Conservation (phyloP, 805 yeast species). For the Candida ascalaphidarum region DNA sequence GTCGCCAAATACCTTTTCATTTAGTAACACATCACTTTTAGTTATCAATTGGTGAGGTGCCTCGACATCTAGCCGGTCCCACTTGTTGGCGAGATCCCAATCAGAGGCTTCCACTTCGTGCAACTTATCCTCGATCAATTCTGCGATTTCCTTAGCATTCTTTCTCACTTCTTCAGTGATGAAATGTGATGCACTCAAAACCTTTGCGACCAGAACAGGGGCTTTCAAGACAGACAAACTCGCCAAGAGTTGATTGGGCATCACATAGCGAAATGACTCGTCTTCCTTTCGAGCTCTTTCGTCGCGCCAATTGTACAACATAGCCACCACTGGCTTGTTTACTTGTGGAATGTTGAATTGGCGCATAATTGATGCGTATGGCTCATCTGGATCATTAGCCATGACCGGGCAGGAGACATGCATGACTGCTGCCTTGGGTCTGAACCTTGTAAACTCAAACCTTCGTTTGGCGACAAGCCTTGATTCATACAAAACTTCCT, state of each 20-base stretch:
- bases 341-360: constrained; percentile 57
- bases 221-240: constrained; percentile 42
- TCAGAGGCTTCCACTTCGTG: constrained; percentile 26
- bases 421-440: constrained; percentile 25
- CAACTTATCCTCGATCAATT: constrained; percentile 40
- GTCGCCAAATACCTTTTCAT: no score
- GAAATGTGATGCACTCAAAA: constrained; percentile 38
- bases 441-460: constrained; percentile 71
- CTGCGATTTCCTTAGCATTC: constrained; percentile 49
- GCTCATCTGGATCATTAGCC: constrained; percentile 43
- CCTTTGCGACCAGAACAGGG: constrained; percentile 53
- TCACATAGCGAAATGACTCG: constrained; percentile 74
- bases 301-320: constrained; percentile 80
- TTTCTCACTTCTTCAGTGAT: constrained; percentile 50
- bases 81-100: constrained; percentile 24
- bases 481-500: constrained; percentile 64
- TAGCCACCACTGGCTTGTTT: constrained; percentile 48
- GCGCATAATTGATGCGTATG: constrained; percentile 55
- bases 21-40: no score
- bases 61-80: no score
- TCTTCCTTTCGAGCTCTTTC: constrained; percentile 62
- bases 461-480: constrained; percentile 72
- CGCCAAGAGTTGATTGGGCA: constrained; percentile 74
- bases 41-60: no score
- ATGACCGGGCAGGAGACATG: constrained; percentile 41